phyloP scores from a whole-genome alignment of 495 filamentous ascomycete genomes.

The Mycothermus thermophilus region DNA sequence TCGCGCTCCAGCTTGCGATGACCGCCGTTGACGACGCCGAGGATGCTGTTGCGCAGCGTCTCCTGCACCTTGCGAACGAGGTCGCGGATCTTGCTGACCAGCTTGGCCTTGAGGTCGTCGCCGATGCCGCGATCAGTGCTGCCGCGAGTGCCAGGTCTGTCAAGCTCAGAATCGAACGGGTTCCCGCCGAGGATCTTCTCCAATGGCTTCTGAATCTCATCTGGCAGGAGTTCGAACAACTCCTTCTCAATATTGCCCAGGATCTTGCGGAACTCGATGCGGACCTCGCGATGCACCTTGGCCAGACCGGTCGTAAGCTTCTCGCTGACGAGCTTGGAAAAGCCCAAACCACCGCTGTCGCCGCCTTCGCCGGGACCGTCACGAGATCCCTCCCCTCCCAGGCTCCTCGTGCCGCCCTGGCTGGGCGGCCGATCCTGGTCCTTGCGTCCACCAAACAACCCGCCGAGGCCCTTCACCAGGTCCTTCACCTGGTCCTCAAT shows the following conservation, averaged over 20 bases:
- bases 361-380: conserved; percentile 7
- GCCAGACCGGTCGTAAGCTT: conserved; percentile 23
- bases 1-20: conserved; percentile 25
- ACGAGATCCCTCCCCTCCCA: conserved; percentile 10
- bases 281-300: conserved; percentile 21
- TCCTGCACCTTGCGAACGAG: conserved; percentile 22
- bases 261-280: conserved; percentile 23
- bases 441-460: conserved; percentile 19
- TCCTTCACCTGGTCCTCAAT: conserved; percentile 26
- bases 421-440: conserved; percentile 6
- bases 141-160: conserved; percentile 11
- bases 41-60: conserved; percentile 21
- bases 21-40: conserved; percentile 21
- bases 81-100: conserved; percentile 21
- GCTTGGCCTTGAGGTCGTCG: conserved; percentile 20
- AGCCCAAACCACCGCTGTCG: conserved; percentile 11
- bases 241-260: conserved; percentile 22
- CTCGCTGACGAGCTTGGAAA: conserved; percentile 24
- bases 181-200: conserved; percentile 26
- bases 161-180: conserved; percentile 22
- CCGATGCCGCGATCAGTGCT: conserved; percentile 18
- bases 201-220: conserved; percentile 18
- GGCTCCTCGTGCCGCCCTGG: conserved; percentile 10
- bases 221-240: conserved; percentile 23
- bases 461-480: conserved; percentile 22